Evolutionary conservation across 1,139 yeast species (phyloP), one percentile per base, ranked within the genome.

Genomic region (Taphrina confusa): DNA sequence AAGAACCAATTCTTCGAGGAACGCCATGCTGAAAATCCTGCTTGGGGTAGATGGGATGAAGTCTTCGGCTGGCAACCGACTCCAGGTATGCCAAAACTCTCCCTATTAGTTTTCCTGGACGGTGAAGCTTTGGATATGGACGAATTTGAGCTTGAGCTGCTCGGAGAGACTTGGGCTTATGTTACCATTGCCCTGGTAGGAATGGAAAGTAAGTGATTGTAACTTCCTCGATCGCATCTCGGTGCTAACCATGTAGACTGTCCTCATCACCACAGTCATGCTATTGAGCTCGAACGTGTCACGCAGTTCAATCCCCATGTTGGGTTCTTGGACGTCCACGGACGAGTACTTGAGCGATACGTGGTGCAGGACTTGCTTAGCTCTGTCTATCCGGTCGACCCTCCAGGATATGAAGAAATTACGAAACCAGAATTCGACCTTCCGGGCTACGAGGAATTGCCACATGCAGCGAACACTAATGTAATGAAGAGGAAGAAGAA

Each of bases 101-200:
- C 50, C 4, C 22, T 45, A 12, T 16, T 45, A 11, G 50, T 45
- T 5, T 45, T 45, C 16, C 37, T 45, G 4, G 50, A 45, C 14
- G 50, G 50, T 16, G 50, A 45, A 16, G 50, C 50, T 9, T 18
- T 14, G 4, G 50, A 45, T 18, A 45, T 45, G 50, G 50, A 45
- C 50, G 50, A 45, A 18, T 45, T 45, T 2, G 50, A 45, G 20
- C 50, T 45, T 25, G 50, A 45, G 11, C 30, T 45, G 25, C 37
- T 45, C 4, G 50, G 50, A 5, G 50, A 45, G 28, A 45, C 50
- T 5, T 45, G 50, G 50, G 50, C 50, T 8, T 45, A 45, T 25
- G 50, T 45, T n/a, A 45, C 50, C 5, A 45, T 45, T 14, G 50
- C 50, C 8, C 37, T 45, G 1, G 37, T 45, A 18, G 50, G 50